These are phyloP conservation scores for Solanum piurae DNA, from an alignment of 257 asterid species.

Conservation along the genomic window DNA sequence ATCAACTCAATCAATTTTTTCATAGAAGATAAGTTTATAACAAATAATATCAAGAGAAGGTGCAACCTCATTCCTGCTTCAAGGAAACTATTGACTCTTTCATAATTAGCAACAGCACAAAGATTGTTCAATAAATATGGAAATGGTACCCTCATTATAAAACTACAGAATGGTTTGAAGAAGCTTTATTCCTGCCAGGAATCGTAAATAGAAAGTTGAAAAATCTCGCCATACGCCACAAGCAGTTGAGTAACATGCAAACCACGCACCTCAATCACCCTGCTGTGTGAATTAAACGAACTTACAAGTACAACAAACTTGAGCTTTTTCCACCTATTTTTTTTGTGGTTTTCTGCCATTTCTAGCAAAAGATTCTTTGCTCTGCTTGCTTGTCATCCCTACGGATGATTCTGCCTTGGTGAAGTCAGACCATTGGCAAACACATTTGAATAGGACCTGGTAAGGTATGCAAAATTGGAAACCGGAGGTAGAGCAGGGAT, in stretches of 20 bases:
- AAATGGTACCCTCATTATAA: neutral
- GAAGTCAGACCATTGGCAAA: constrained; percentile 45
- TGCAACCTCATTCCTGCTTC: neutral
- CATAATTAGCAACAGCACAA: neutral
- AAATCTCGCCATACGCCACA: neutral
- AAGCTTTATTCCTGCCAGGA: neutral
- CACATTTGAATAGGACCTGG: constrained; percentile 77
- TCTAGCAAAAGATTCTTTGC: neutral
- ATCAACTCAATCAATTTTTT: neutral
- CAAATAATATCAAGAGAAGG: neutral
- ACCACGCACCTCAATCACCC: neutral
- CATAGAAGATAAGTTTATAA: neutral
- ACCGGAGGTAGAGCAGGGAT: constrained; percentile 67
- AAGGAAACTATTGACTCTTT: neutral
- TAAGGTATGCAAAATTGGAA: constrained; percentile 70
- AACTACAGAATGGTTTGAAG: neutral
- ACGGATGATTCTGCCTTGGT: constrained; percentile 30
- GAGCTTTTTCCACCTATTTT: neutral
- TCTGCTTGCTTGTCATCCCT: neutral
- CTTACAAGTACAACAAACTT: neutral
- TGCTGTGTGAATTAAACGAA: neutral
- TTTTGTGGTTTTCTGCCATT: neutral
- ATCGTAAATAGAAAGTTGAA: neutral
- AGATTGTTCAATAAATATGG: neutral
- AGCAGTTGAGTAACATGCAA: neutral